A percentile compares a stretch with the other conserved stretches of the same genome.
These are phyloP conservation scores for Globisporangium splendens DNA, from an alignment of 352 stramenopile species.

Conservation along the genomic window DNA sequence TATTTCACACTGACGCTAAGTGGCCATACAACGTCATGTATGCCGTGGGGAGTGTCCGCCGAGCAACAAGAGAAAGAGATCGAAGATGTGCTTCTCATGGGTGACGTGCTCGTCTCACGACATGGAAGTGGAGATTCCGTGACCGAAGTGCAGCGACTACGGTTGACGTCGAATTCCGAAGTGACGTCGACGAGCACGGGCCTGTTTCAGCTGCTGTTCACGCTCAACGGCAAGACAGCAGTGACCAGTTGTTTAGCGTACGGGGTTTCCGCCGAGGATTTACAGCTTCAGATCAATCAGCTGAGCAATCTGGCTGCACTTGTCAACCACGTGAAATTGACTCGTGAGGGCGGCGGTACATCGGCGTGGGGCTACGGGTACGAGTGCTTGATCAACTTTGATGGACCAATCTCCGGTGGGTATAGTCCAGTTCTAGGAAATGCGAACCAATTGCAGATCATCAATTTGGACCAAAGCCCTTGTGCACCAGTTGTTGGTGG, in stretches of 20 bases:
- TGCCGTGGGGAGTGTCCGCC: conserved; percentile 56
- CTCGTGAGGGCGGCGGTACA: conserved; percentile 55
- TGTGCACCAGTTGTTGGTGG: conserved; percentile 41
- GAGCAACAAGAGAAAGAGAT: conserved; percentile 41
- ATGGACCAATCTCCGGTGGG: conserved; percentile 48
- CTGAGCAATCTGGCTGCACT: conserved; percentile 36
- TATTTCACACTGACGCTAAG: conserved; percentile 51
- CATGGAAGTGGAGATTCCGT: conserved; percentile 55
- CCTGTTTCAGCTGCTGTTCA: conserved; percentile 67
- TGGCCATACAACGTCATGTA: conserved; percentile 27
- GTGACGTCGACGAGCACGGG: conserved; percentile 41
- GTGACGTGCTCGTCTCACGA: conserved; percentile 55
- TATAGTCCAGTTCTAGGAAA: conserved; percentile 60
- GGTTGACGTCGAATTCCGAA: conserved; percentile 60
- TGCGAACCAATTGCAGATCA: conserved; percentile 39
- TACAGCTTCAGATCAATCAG: conserved; percentile 63
- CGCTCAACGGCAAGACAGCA: conserved; percentile 43
- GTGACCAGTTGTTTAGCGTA: conserved; percentile 69
- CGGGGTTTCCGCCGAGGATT: conserved; percentile 46
- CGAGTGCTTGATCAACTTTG: conserved; percentile 70
- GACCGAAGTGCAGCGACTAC: conserved; percentile 68
- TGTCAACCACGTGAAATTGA: conserved; percentile 63
- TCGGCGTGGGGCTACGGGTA: conserved; percentile 74
- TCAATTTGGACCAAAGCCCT: conserved; percentile 40
- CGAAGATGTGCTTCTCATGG: conserved; percentile 30